Base-by-base conservation (phyloP, 495 filamentous ascomycete species). In the Parathielavia hyrcaniae region DNA sequence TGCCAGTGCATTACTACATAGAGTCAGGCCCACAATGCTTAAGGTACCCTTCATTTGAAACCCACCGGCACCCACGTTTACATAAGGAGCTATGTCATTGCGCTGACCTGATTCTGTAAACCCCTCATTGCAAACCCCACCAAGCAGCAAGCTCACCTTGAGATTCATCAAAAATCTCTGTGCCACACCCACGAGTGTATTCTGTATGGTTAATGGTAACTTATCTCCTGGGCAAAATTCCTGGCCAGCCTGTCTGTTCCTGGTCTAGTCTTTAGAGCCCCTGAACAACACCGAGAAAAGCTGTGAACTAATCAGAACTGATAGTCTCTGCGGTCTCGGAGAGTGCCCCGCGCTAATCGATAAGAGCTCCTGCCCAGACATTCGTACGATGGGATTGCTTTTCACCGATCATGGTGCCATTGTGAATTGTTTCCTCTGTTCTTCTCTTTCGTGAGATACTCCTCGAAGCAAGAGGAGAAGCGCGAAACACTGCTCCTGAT, bases 281-380 rank as follows among this genome's bases (percentile, higher is more conserved):
- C 16, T 5, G 14, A 38, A 34, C 48, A 12, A 26, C 26, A 30
- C 26, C 26, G 26, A 30, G 26, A 30, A 30, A 2, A 3, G 26
- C 26, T 30, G 3, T 6, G 26, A 30, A 30, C 6, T 30, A 30
- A 30, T 2, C 26, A 30, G 26, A n/a, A n/a, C n/a, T n/a, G 26
- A 30, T 19, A 19, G 16, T 47, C 35, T 30, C 35, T 48, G 53
- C 32, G 55, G 45, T 57, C 17, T 46, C 53, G 50, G 49, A 48
- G 19, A 36, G 14, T 59, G 62, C 67, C 67, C 67, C 67, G 64
- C 67, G 62, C 56, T 52, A 20, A 26, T 6, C 19, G 67, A 69
- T 69, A 69, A 69, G 67, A 69, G 67, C 67, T 67, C 41, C 43
- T 55, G 51, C 52, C 46, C 11, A 50, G 16, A 22, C 50, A 19